Evolutionary conservation across 441 rosid genomes (phyloP).

Genomic region (California macrophylla): DNA sequence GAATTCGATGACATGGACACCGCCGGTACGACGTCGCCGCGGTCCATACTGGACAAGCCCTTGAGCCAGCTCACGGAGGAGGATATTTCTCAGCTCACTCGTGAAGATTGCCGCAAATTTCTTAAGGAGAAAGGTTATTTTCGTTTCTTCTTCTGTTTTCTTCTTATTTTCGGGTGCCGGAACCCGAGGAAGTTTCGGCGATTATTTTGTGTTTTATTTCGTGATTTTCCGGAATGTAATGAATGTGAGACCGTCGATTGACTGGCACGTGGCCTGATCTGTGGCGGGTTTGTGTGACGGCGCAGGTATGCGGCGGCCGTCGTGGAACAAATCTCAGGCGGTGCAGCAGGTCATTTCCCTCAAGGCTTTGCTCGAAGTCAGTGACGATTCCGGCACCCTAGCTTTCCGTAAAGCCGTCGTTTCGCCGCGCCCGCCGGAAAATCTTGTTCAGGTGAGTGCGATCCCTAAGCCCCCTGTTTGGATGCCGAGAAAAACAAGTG

Average conservation of each 20-base stretch:
- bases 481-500: background rate
- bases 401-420: constrained; percentile 52
- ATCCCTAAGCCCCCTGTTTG: background rate
- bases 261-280: background rate
- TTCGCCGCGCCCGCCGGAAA: constrained; percentile 27
- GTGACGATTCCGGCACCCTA: constrained; percentile 61
- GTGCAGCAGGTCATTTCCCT: constrained; percentile 94
- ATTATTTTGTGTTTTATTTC: constrained; percentile 5
- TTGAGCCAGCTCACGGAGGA: constrained; percentile 78
- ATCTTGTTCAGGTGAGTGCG: constrained; percentile 34
- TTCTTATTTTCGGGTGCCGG: background rate
- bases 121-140: constrained; percentile 81
- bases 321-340: constrained; percentile 99
- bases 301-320: constrained; percentile 97
- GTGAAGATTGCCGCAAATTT: constrained; percentile 91
- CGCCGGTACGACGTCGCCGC: constrained; percentile 41
- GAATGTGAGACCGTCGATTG: background rate
- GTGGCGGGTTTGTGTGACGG: background rate
- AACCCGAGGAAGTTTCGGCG: no score
- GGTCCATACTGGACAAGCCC: constrained; percentile 75
- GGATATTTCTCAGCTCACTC: constrained; percentile 96
- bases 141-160: background rate
- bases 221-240: background rate
- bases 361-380: constrained; percentile 68
- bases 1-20: constrained; percentile 38